phyloP scores from a whole-genome alignment of 2,329 filamentous ascomycete genomes.

The Zymoseptoria crescenta region DNA sequence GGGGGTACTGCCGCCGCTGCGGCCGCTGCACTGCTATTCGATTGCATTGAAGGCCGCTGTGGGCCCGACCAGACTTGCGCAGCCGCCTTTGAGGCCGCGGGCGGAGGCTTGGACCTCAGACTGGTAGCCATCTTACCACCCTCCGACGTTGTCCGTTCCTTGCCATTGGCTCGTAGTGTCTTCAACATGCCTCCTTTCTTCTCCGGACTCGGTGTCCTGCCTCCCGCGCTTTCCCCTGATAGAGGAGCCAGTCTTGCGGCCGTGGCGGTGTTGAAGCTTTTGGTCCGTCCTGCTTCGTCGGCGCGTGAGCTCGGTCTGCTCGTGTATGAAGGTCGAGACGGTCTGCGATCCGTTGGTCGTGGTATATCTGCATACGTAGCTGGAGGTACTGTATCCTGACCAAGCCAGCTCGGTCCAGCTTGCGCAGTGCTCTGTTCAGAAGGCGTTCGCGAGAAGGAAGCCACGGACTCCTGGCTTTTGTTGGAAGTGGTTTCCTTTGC shows the following conservation, averaged over 20 bases:
- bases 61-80: conserved; percentile 51
- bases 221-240: conserved; percentile 26
- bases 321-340: conserved; percentile 38
- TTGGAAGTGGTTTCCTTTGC: conserved; percentile 18
- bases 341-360: conserved; percentile 39
- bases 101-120: conserved; percentile 39
- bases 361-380: conserved; percentile 74
- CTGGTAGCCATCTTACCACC: conserved; percentile 41
- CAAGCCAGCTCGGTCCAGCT: conserved; percentile 54
- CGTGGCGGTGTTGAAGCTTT: conserved; percentile 15
- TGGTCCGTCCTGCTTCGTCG: conserved; percentile 19
- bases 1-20: conserved; percentile 4
- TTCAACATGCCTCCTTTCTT: conserved; percentile 50
- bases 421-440: conserved; percentile 4
- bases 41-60: conserved; percentile 14
- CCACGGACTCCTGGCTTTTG: conserved; percentile 21
- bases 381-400: conserved; percentile 72
- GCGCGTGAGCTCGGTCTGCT: conserved; percentile 40
- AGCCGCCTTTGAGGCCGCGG: conserved; percentile 54
- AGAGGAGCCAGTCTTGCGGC: conserved; percentile 18
- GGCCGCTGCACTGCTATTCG: conserved; percentile 1
- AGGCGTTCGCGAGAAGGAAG: conserved; percentile 7
- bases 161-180: conserved; percentile 25
- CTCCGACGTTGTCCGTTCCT: conserved; percentile 26
- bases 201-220: conserved; percentile 54